These are phyloP conservation scores for Fusarium vanettenii DNA, from an alignment of 2,329 filamentous ascomycete species.

Conservation along the genomic window DNA sequence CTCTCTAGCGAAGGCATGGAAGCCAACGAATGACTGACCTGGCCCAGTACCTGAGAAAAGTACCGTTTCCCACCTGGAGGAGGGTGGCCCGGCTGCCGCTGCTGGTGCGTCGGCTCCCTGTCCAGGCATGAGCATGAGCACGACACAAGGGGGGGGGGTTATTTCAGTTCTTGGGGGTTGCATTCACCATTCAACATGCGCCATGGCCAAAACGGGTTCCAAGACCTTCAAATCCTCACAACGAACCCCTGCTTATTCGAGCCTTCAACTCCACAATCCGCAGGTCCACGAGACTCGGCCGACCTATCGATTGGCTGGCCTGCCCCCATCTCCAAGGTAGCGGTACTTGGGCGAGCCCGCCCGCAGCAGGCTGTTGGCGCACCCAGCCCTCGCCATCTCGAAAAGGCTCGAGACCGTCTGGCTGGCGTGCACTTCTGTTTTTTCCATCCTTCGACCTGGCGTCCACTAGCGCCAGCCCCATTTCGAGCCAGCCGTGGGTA, in stretches of 20 bases:
- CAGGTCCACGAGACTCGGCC: constrained; percentile 41
- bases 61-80: constrained; percentile 37
- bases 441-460: constrained; percentile 42
- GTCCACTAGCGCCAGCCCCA: constrained; percentile 39
- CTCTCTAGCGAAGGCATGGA: constrained; percentile 21
- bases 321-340: constrained; percentile 37
- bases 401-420: constrained; percentile 13
- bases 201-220: constrained; percentile 38
- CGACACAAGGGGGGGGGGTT: constrained; percentile 19
- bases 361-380: constrained; percentile 14
- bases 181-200: constrained; percentile 36
- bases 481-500: constrained; percentile 33
- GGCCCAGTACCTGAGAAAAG: constrained; percentile 21
- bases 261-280: constrained; percentile 39
- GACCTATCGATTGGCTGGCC: constrained; percentile 39
- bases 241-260: constrained; percentile 39
- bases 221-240: constrained; percentile 39
- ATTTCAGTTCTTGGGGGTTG: constrained; percentile 36
- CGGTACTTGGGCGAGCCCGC: constrained; percentile 30
- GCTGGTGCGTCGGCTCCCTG: constrained; percentile 20
- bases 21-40: constrained; percentile 15
- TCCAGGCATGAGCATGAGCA: constrained; percentile 19
- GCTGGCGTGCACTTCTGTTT: constrained; percentile 30
- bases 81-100: constrained; percentile 28
- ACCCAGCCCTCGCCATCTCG: constrained; percentile 9